Conservation (phyloP, 2,329 filamentous ascomycete species). For the Exophiala viscosa region DNA sequence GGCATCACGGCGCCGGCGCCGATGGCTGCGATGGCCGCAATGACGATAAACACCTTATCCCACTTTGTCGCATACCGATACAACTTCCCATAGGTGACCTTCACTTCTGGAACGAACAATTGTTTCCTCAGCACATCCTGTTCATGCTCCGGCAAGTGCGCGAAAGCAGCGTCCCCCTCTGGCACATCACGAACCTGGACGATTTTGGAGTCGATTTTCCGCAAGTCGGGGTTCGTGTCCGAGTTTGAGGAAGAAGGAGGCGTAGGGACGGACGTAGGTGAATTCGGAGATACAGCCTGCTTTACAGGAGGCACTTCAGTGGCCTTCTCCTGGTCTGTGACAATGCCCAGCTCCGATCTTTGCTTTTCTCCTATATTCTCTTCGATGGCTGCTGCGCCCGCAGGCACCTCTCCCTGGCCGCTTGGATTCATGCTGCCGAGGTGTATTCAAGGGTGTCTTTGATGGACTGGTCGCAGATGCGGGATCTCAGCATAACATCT, state of each 20-base stretch:
- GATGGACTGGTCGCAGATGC: no score
- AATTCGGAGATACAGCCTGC: conserved; percentile 11
- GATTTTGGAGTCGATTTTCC: conserved; percentile 29
- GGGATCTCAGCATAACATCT: no score
- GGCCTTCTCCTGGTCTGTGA: conserved; percentile 21
- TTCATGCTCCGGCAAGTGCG: conserved; percentile 63
- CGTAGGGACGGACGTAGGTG: conserved; percentile 5
- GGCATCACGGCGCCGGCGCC: conserved; percentile 71
- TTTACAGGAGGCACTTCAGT: conserved; percentile 12
- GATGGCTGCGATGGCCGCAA: conserved; percentile 64
- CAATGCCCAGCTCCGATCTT: conserved; percentile 20
- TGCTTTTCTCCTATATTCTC: conserved; percentile 26
- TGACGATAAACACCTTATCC: conserved; percentile 61
- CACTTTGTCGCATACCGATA: conserved; percentile 67
- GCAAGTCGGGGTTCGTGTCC: conserved; percentile 20
- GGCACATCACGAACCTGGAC: conserved; percentile 31
- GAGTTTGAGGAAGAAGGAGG: conserved; percentile 17
- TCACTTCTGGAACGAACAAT: conserved; percentile 61
- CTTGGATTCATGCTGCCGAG: conserved; percentile 23
- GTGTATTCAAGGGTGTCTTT: no score
- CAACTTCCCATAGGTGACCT: conserved; percentile 61
- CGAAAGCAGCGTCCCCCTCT: conserved; percentile 52
- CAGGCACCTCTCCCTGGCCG: conserved; percentile 22
- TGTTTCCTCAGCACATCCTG: conserved; percentile 65
- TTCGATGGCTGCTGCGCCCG: conserved; percentile 20